phyloP scores from a whole-genome alignment of 208 protist genomes.

The Vickermania spadyakhi region DNA sequence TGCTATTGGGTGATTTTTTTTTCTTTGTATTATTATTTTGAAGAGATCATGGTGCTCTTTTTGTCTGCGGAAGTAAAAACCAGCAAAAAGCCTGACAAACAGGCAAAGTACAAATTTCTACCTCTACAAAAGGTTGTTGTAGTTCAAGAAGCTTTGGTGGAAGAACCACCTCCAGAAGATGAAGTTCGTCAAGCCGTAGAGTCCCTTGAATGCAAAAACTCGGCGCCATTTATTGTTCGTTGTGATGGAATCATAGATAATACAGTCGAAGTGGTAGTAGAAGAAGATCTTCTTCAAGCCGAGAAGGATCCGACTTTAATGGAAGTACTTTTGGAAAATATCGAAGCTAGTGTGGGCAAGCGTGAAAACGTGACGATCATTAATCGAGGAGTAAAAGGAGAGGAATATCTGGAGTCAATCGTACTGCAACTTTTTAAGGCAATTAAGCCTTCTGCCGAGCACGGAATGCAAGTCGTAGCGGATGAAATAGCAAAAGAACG shows the following conservation, averaged over 20 bases:
- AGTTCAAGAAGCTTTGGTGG: conserved; percentile 3
- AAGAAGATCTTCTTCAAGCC: neutral
- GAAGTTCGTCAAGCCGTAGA: conserved; percentile 1
- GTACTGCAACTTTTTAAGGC: conserved; percentile 46
- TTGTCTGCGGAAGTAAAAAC: conserved; percentile 5
- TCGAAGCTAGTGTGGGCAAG: conserved; percentile 37
- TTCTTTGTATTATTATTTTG: too few relatives aligned
- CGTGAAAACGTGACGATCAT: conserved; percentile 82
- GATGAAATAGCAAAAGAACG: conserved; percentile 85
- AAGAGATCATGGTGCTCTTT: conserved; percentile 7
- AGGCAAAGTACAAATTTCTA: conserved; percentile 2
- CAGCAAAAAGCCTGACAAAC: neutral
- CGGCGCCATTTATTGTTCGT: conserved; percentile 45
- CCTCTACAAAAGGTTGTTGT: conserved; percentile 5
- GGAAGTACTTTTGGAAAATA: conserved; percentile 44
- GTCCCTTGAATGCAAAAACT: conserved; percentile 10
- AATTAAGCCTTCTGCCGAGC: conserved; percentile 56
- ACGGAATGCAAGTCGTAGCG: conserved; percentile 85
- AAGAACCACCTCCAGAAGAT: conserved; percentile 4
- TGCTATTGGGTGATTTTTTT: too few relatives aligned
- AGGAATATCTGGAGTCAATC: conserved; percentile 49
- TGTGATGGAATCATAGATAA: conserved; percentile 49
- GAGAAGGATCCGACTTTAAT: conserved; percentile 12
- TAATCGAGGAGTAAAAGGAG: conserved; percentile 52
- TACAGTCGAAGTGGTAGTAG: conserved; percentile 16